These are phyloP conservation scores for Chytridium lagenaria DNA, from an alignment of 371 early-diverging fungal genomes.

Conservation along the genomic window DNA sequence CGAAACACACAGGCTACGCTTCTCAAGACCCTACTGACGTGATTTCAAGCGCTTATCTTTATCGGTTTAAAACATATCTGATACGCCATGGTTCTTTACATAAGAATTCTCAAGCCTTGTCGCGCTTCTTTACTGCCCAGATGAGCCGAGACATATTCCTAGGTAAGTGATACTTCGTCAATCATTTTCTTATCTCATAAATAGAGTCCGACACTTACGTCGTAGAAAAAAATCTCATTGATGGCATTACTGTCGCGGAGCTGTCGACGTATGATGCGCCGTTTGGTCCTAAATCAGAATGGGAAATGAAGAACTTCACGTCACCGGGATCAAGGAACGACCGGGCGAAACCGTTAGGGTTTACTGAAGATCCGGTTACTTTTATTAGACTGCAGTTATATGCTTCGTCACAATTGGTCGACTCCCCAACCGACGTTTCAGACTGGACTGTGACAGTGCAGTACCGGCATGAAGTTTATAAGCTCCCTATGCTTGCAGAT, in stretches of 20 bases:
- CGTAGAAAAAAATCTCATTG: not conserved
- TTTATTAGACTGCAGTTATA: not conserved
- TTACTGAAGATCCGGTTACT: constrained; percentile 2
- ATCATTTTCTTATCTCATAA: not conserved
- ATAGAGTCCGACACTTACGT: not conserved
- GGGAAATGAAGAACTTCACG: constrained; percentile 8
- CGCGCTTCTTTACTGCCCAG: not conserved
- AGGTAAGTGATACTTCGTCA: not conserved
- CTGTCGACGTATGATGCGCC: not conserved
- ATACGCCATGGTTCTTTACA: not conserved
- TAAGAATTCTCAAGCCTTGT: not conserved
- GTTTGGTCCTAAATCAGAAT: not conserved
- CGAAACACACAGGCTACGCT: too few species aligned
- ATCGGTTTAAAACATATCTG: not conserved
- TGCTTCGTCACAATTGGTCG: not conserved
- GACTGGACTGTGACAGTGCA: not conserved
- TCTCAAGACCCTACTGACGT: too few species aligned
- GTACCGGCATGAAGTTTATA: not conserved
- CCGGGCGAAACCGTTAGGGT: not conserved
- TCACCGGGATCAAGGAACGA: not conserved
- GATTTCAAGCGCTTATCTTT: too few species aligned
- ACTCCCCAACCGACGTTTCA: not conserved
- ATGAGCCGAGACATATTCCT: not conserved
- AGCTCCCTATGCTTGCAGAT: constrained; percentile 10
- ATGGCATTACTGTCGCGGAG: not conserved